Evolutionary conservation across 495 filamentous ascomycete genomes (phyloP).

Genomic region (Aspergillus mulundensis): DNA sequence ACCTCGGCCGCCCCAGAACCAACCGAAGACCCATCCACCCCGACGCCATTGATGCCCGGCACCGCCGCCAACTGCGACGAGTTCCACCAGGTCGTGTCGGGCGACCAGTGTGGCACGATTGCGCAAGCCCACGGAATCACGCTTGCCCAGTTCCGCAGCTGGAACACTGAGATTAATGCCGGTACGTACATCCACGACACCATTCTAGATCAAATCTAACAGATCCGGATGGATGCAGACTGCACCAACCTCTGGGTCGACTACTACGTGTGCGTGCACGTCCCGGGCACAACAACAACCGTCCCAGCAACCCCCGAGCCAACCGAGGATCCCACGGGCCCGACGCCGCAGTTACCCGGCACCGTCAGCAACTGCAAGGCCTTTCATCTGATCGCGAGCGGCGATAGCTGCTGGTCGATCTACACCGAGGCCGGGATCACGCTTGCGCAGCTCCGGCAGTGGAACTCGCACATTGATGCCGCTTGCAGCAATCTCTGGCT

Average conservation of each 20-base stretch:
- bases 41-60: constrained; percentile 18
- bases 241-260: not conserved
- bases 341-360: not conserved
- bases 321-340: not conserved
- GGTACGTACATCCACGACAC: too few relatives aligned
- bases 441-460: not conserved
- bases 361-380: not conserved
- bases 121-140: not conserved
- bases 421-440: not conserved
- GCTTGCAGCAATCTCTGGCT: not conserved
- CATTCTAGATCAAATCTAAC: too few relatives aligned
- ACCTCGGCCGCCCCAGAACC: not conserved
- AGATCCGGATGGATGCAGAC: too few relatives aligned
- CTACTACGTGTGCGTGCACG: not conserved
- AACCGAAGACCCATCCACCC: not conserved
- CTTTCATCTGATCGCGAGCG: constrained; percentile 3
- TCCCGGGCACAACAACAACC: too few relatives aligned
- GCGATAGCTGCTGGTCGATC: constrained; percentile 2
- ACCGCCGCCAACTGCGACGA: constrained; percentile 20
- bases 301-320: not conserved
- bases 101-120: constrained; percentile 2
- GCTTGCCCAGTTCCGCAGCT: not conserved
- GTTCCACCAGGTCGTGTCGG: constrained; percentile 18
- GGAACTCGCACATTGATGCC: constrained; percentile 6
- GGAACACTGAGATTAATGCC: constrained; percentile 5